Conservation (phyloP, 2,329 filamentous ascomycete genomes). For the Penicillium sp. region DNA sequence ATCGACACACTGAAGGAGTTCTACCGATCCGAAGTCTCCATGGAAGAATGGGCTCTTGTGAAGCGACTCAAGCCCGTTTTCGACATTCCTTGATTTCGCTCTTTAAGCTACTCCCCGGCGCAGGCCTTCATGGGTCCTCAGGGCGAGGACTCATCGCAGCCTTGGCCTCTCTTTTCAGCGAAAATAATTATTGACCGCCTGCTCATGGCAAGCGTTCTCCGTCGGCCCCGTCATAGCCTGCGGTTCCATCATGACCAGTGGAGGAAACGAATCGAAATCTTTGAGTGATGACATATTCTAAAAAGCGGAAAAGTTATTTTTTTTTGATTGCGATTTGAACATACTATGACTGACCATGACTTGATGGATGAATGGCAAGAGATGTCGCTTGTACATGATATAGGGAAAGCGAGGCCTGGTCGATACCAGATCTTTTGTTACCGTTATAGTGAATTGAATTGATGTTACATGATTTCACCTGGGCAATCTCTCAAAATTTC, state of each 20-base stretch:
- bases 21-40: constrained; percentile 81
- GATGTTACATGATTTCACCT: constrained; percentile 8
- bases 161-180: constrained; percentile 8
- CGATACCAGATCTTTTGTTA: constrained; percentile 24
- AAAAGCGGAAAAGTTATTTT: constrained; percentile 22
- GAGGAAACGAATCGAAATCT: constrained; percentile 12
- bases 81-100: constrained; percentile 67
- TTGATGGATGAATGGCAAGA: constrained; percentile 24
- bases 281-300: constrained; percentile 16
- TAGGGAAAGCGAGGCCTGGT: constrained; percentile 24
- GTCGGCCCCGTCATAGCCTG: constrained; percentile 2
- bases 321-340: constrained; percentile 25
- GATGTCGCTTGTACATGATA: constrained; percentile 32
- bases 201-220: constrained; percentile 9
- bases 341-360: constrained; percentile 30
- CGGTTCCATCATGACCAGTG: constrained; percentile 6
- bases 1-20: constrained; percentile 97
- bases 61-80: constrained; percentile 95
- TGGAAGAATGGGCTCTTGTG: constrained; percentile 93
- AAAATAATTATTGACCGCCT: constrained; percentile 4
- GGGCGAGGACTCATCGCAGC: constrained; percentile 2
- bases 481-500: too few relatives aligned
- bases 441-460: constrained; percentile 16
- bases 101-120: constrained; percentile 1
- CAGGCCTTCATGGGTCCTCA: neutral